phyloP scores from a whole-genome alignment of 257 asterid species.

The Marsdenia floribunda region DNA sequence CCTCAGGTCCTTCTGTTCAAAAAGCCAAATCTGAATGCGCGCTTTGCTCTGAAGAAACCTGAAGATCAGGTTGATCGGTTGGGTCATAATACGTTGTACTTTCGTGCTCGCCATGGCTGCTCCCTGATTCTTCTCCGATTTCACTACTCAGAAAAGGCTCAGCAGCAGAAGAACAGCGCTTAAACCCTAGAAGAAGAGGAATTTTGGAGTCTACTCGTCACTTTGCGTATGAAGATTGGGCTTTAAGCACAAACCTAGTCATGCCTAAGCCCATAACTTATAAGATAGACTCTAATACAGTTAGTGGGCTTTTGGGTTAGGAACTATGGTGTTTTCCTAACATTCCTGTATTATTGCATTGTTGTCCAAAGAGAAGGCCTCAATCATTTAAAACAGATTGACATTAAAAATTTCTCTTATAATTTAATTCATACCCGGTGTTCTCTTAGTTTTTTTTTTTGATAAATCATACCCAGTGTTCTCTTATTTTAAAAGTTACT shows the following conservation, averaged over 20 bases:
- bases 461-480: too few species aligned
- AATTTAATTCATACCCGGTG: too few species aligned
- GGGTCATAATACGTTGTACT: conserved; percentile 65
- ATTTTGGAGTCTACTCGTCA: not conserved
- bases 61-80: conserved; percentile 60
- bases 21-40: conserved; percentile 52
- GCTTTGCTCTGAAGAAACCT: conserved; percentile 61
- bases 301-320: too few species aligned
- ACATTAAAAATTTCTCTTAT: too few species aligned
- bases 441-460: too few species aligned
- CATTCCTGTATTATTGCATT: too few species aligned
- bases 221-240: not conserved
- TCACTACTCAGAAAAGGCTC: not conserved
- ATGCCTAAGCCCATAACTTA: not conserved
- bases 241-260: not conserved
- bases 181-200: not conserved
- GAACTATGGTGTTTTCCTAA: too few species aligned
- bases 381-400: too few species aligned
- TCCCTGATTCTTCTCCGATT: conserved; percentile 1
- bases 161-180: not conserved
- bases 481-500: too few species aligned
- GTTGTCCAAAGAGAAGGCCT: too few species aligned
- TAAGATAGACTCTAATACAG: too few species aligned
- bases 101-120: conserved; percentile 60
- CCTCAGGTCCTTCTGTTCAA: conserved; percentile 60